phyloP scores from a whole-genome alignment of 148 eudicot genomes.

The Vaccinium vitisidaea region DNA sequence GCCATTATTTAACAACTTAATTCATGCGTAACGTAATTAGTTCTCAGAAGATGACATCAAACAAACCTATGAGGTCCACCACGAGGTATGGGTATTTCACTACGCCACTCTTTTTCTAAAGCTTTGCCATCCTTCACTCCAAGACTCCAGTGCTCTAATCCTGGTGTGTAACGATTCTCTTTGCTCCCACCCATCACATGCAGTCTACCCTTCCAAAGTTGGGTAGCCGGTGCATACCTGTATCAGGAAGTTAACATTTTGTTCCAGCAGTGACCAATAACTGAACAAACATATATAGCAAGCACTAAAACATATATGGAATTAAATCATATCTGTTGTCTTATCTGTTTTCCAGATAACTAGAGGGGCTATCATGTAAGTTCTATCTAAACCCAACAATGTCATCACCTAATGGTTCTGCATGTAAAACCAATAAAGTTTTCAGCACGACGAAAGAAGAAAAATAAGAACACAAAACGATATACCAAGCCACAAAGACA shows the following conservation, averaged over 20 bases:
- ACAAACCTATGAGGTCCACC: slow-evolving; percentile 98
- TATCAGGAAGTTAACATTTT: slow-evolving; percentile 4
- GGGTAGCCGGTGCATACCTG: slow-evolving; percentile 99
- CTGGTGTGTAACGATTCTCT: slow-evolving; percentile 74
- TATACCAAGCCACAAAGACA: not conserved
- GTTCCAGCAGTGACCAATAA: not conserved
- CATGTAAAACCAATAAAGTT: not conserved
- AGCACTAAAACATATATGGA: not conserved
- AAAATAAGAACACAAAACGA: not conserved
- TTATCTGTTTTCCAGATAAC: not conserved
- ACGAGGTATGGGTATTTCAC: slow-evolving; percentile 93
- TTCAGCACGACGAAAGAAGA: not conserved
- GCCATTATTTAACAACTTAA: not conserved
- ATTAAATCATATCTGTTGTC: not conserved
- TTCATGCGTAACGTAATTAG: not conserved
- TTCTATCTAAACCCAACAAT: not conserved
- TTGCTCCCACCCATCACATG: slow-evolving; percentile 99
- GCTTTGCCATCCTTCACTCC: slow-evolving; percentile 91
- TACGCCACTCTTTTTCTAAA: slow-evolving; percentile 85
- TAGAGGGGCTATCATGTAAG: not conserved
- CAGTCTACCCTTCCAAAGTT: slow-evolving; percentile 95
- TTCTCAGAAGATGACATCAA: not conserved
- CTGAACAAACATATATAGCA: not conserved
- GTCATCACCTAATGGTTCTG: not conserved
- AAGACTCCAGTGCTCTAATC: slow-evolving; percentile 91